These are phyloP conservation scores for Plasmodium gaboni DNA, from an alignment of 169 alveolate species.

Conservation along the genomic window DNA sequence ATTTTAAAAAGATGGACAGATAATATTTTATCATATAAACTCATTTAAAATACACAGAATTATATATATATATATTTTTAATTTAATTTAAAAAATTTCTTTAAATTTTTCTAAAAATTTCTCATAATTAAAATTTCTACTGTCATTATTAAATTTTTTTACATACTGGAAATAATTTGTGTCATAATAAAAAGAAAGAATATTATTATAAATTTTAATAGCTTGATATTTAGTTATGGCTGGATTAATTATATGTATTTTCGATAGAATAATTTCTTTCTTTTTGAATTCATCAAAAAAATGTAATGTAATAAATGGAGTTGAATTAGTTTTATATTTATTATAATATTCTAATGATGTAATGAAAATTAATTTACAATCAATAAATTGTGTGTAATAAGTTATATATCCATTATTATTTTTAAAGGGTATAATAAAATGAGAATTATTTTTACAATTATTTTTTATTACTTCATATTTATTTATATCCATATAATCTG, in stretches of 20 bases:
- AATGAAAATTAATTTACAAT: slow-evolving; percentile 34
- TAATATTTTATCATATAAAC: neutral
- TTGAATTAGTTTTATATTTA: slow-evolving; percentile 37
- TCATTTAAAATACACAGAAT: too few species aligned
- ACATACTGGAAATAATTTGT: slow-evolving; percentile 50
- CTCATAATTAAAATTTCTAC: slow-evolving; percentile 68
- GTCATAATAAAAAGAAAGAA: slow-evolving; percentile 66
- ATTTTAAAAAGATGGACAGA: neutral
- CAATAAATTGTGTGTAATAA: slow-evolving; percentile 54
- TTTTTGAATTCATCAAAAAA: slow-evolving; percentile 69
- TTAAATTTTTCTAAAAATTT: slow-evolving; percentile 24
- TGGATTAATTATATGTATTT: slow-evolving; percentile 33
- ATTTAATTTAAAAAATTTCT: slow-evolving; percentile 32
- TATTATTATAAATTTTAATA: slow-evolving; percentile 43
- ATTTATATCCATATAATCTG: slow-evolving; percentile 36
- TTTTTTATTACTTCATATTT: slow-evolving; percentile 66
- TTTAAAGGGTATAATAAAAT: slow-evolving; percentile 60
- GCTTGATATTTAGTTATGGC: slow-evolving; percentile 59
- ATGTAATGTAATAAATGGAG: slow-evolving; percentile 59
- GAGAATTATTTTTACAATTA: slow-evolving; percentile 61
- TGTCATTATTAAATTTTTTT: slow-evolving; percentile 56
- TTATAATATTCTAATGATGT: slow-evolving; percentile 44
- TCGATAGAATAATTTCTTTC: slow-evolving; percentile 60
- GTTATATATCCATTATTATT: slow-evolving; percentile 70
- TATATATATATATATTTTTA: too few species aligned